A percentile compares a stretch with the other conserved stretches of the same genome.
phyloP scores from a whole-genome alignment of 202 grass and related monocot species.

The Setaria viridis region DNA sequence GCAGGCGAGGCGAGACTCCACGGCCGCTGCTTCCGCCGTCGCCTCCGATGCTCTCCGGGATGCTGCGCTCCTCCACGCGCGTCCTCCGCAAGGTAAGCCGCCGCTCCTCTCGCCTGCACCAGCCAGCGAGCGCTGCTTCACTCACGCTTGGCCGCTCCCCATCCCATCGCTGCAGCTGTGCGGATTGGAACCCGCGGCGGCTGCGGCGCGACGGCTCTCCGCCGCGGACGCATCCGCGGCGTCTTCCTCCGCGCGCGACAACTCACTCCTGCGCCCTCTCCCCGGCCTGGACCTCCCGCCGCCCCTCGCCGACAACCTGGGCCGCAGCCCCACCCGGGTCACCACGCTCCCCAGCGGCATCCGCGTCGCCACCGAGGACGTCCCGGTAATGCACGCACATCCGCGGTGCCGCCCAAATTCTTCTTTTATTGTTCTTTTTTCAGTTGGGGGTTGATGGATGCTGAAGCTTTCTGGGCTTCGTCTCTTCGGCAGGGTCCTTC shows the following conservation, averaged over 20 bases:
- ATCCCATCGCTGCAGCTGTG: conserved; percentile 31
- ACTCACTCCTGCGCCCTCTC: conserved; percentile 62
- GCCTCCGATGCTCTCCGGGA: conserved; percentile 22
- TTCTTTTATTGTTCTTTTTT: background rate
- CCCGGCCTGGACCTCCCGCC: conserved; percentile 54
- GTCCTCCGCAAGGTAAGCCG: conserved; percentile 39
- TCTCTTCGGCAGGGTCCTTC: conserved; percentile 68
- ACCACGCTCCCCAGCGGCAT: conserved; percentile 91
- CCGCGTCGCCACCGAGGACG: conserved; percentile 77
- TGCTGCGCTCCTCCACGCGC: conserved; percentile 55
- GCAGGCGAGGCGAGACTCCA: background rate
- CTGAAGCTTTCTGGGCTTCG: background rate
- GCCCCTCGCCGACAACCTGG: conserved; percentile 54
- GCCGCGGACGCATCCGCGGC: background rate
- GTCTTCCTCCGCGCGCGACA: conserved; percentile 34
- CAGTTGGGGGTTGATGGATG: background rate
- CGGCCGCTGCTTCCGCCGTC: background rate
- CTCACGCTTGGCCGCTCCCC: background rate
- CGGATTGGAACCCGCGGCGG: background rate
- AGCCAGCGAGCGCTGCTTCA: background rate
- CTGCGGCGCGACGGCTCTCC: conserved; percentile 32
- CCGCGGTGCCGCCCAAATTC: no score
- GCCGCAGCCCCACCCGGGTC: conserved; percentile 59
- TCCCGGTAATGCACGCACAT: conserved; percentile 47
- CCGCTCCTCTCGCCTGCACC: background rate